Percentiles rank a stretch among this genome's conserved stretches.
Conservation (phyloP, 768 basidiomycete species). For the Lenzites betulinus region DNA sequence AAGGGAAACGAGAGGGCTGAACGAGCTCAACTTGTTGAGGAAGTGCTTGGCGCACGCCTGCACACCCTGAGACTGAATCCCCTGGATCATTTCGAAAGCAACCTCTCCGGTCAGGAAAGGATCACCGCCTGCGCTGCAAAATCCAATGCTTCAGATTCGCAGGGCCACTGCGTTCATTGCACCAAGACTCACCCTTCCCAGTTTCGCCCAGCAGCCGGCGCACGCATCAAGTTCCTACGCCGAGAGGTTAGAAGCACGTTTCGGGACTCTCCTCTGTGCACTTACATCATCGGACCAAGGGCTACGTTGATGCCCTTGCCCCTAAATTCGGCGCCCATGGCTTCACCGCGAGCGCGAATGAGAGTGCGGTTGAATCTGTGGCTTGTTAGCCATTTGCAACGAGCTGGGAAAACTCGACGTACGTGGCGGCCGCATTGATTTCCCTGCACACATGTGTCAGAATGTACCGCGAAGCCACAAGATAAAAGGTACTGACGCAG, state of each 20-base stretch:
- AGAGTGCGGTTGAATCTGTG: slow-evolving; percentile 73
- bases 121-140: slow-evolving; percentile 51
- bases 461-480: background rate
- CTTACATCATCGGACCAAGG: slow-evolving; percentile 81
- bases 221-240: slow-evolving; percentile 25
- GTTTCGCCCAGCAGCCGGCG: slow-evolving; percentile 71
- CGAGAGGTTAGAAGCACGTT: slow-evolving; percentile 7
- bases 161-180: background rate
- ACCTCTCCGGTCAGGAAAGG: slow-evolving; percentile 81
- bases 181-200: slow-evolving; percentile 68
- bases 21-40: slow-evolving; percentile 37
- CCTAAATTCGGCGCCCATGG: slow-evolving; percentile 82
- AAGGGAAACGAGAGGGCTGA: no score
- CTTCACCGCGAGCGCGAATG: slow-evolving; percentile 72
- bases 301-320: slow-evolving; percentile 86
- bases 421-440: slow-evolving; percentile 73
- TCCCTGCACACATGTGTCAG: slow-evolving; percentile 25
- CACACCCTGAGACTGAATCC: slow-evolving; percentile 79
- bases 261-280: slow-evolving; percentile 33
- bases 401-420: slow-evolving; percentile 27
- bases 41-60: slow-evolving; percentile 87
- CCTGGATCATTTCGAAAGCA: slow-evolving; percentile 78
- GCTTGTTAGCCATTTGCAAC: background rate
- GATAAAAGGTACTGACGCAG: slow-evolving; percentile 31
- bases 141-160: background rate